Evolutionary conservation across 2,329 filamentous ascomycete genomes (phyloP).

Genomic region (Penicillium sp.): DNA sequence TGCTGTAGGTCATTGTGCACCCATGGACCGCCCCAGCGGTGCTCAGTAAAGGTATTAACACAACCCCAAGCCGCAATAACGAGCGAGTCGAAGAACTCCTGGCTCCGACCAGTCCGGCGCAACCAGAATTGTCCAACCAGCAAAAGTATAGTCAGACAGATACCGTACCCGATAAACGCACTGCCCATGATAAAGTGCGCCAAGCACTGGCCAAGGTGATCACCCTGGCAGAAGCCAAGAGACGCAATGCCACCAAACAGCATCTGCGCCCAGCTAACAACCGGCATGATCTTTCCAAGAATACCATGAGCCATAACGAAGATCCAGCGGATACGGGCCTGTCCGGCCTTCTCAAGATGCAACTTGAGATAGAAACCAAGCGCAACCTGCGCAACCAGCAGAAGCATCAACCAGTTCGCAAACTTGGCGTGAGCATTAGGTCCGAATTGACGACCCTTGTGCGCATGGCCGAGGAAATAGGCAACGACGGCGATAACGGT

Average conservation of each 20-base stretch:
- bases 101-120: slow-evolving; percentile 74
- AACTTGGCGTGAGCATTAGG: slow-evolving; percentile 79
- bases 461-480: slow-evolving; percentile 87
- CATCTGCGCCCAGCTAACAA: slow-evolving; percentile 90
- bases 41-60: slow-evolving; percentile 97
- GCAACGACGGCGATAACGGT: slow-evolving; percentile 74
- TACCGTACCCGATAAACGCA: slow-evolving; percentile 91
- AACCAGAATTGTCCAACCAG: slow-evolving; percentile 88
- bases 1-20: slow-evolving; percentile 94
- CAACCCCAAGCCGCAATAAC: slow-evolving; percentile 94
- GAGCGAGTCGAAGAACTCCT: slow-evolving; percentile 93
- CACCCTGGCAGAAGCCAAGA: slow-evolving; percentile 86
- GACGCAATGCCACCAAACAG: slow-evolving; percentile 91
- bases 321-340: slow-evolving; percentile 71
- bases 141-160: slow-evolving; percentile 80
- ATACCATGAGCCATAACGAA: slow-evolving; percentile 74
- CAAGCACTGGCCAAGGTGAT: slow-evolving; percentile 87
- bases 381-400: slow-evolving; percentile 72
- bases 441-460: slow-evolving; percentile 83
- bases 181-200: slow-evolving; percentile 99
- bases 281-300: slow-evolving; percentile 80
- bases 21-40: slow-evolving; percentile 88
- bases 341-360: slow-evolving; percentile 80
- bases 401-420: slow-evolving; percentile 74
- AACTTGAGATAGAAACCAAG: slow-evolving; percentile 85